Evolutionary conservation across 177 flowering plant genomes (phyloP), one percentile per base, ranked within the genome.

Genomic region (Telopea speciosissima): DNA sequence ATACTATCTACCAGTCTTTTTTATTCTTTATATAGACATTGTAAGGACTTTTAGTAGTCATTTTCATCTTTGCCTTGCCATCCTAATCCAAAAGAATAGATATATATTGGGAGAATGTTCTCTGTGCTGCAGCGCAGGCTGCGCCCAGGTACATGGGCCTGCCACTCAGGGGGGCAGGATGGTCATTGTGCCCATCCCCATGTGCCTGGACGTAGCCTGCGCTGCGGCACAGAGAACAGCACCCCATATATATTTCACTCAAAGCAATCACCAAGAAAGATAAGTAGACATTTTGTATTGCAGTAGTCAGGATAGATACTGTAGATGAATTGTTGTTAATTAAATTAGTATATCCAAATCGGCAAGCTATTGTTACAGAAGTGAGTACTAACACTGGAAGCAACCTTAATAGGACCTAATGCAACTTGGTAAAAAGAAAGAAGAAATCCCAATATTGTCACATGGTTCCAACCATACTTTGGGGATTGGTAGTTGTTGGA

Each of bases 401-500:
- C 54, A 49, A 49, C 40, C 40, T 36, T 0, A 5, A 36, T 36
- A 36, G 40, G 40, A 36, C 8, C 7, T 3, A 5, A 36, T 36
- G 40, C 40, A 36, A 36, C 9, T 36, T 36, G 7, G 40, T 5
- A 36, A 36, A 36, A 36, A 36, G 40, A 36, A 36, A 36, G 40
- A 36, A 36, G 40, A 0, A 31, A 31, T 2, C 2, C 5, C 49
- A 44, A 44, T 3, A 77, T n/a, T 59, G 68, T n/a, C 66, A 66
- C 42, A 25, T 7, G 24, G 36, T 68, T 59, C 26, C 72, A 62
- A 72, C 71, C 77, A 62, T n/a, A 19, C 63, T 65, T 58, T 14
- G 69, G 36, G 73, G 84, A 71, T 77, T 61, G 83, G 72, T 81
- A 77, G 83, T 56, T 79, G 64, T 79, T 76, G 84, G 84, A 83